These are phyloP conservation scores for Melocanna baccifera DNA, from an alignment of 176 grass and related monocot genomes.

Conservation along the genomic window DNA sequence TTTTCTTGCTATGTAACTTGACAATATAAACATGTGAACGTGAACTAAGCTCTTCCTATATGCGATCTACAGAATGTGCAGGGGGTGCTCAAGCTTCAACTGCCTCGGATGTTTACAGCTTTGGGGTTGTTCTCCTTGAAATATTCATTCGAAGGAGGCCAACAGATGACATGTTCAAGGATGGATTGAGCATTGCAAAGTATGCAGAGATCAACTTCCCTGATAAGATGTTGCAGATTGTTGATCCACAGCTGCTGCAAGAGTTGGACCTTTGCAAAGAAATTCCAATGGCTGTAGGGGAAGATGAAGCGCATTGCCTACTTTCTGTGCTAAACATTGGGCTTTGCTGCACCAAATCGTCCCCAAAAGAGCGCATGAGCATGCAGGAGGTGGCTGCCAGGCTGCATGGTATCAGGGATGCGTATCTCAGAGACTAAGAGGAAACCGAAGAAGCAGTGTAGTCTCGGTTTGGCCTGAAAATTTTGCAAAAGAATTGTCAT, in stretches of 20 bases:
- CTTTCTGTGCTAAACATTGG: neutral
- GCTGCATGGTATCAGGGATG: neutral
- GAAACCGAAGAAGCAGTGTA: neutral
- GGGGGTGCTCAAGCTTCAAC: neutral
- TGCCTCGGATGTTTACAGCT: conserved; percentile 5
- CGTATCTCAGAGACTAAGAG: no score
- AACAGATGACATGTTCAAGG: conserved; percentile 27
- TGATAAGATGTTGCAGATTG: neutral
- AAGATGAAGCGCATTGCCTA: no score
- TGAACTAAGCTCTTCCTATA: neutral
- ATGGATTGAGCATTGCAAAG: neutral
- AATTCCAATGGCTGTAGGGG: no score
- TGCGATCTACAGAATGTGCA: neutral
- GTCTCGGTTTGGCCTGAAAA: neutral
- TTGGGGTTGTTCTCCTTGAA: conserved; percentile 7
- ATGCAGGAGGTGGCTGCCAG: neutral
- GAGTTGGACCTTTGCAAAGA: neutral
- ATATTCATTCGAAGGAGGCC: conserved; percentile 15
- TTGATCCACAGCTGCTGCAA: neutral
- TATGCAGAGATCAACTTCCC: neutral
- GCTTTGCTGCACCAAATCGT: neutral
- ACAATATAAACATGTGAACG: neutral
- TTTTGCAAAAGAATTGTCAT: neutral
- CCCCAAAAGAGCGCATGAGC: neutral
- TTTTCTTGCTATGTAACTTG: neutral